Evolutionary conservation across 306 rosid species (phyloP).

Genomic region (Urtica urens): DNA sequence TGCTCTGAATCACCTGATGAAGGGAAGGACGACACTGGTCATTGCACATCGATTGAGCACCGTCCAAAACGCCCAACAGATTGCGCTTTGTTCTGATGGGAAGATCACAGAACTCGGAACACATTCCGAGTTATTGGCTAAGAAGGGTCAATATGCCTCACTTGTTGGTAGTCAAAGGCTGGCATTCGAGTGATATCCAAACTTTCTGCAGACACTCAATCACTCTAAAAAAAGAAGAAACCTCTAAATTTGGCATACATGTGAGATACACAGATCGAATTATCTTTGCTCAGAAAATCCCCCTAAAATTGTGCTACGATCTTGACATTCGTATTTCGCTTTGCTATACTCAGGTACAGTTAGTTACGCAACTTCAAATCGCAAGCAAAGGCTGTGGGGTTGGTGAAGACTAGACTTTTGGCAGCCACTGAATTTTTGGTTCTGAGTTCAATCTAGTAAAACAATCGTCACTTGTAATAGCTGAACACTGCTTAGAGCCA

Average conservation of each 20-base stretch:
- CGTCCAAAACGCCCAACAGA: conserved; percentile 80
- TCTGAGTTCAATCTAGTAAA: no score
- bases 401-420: no score
- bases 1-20: conserved; percentile 73
- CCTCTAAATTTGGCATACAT: conserved; percentile 1
- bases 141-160: conserved; percentile 76
- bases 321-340: no score
- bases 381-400: no score
- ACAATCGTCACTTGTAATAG: no score
- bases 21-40: conserved; percentile 80
- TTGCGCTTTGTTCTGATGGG: conserved; percentile 68
- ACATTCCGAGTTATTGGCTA: conserved; percentile 60
- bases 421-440: no score
- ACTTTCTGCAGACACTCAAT: conserved; percentile 2
- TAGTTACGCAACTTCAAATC: no score
- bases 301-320: no score
- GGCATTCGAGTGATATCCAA: conserved; percentile 57
- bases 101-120: conserved; percentile 65
- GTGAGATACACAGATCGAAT: no score
- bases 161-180: conserved; percentile 82
- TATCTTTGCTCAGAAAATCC: no score
- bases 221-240: conserved; percentile 1
- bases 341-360: no score
- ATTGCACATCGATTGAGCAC: conserved; percentile 91
- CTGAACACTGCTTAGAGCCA: no score